Percentiles rank a stretch among this genome's conserved stretches.
These are phyloP conservation scores for Monosporascus sp. DNA, from an alignment of 2,329 filamentous ascomycete genomes.

Conservation along the genomic window DNA sequence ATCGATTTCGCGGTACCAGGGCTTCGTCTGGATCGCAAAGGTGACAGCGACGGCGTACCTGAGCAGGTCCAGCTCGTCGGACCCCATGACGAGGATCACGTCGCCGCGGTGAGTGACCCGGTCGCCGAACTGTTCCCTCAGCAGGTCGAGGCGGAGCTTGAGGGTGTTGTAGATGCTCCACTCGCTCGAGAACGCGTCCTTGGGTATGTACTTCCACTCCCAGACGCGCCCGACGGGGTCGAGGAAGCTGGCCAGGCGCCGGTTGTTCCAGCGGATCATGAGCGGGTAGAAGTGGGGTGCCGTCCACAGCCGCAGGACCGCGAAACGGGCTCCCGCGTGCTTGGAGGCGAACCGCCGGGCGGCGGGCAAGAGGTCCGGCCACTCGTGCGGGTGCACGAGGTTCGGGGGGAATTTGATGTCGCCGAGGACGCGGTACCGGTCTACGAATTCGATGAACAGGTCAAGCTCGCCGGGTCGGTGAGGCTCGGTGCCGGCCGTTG, in stretches of 20 bases:
- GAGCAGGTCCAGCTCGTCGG: constrained; percentile 33
- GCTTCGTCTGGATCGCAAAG: constrained; percentile 41
- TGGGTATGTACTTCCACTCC: constrained; percentile 38
- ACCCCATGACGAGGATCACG: constrained; percentile 40
- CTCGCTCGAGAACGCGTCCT: constrained; percentile 18
- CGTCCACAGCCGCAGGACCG: constrained; percentile 39
- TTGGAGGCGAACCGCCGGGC: constrained; percentile 25
- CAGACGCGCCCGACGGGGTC: constrained; percentile 37
- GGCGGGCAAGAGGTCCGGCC: constrained; percentile 26
- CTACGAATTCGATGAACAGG: constrained; percentile 38
- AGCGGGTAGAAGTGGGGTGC: constrained; percentile 44
- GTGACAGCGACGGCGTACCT: constrained; percentile 32
- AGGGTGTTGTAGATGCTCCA: constrained; percentile 37
- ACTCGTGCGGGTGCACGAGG: constrained; percentile 20
- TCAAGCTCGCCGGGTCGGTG: constrained; percentile 28
- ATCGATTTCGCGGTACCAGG: constrained; percentile 45
- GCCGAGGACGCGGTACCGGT: constrained; percentile 13
- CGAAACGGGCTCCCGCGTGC: constrained; percentile 28
- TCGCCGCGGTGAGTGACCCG: constrained; percentile 36
- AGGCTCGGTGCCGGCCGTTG: constrained; percentile 31
- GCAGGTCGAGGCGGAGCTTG: constrained; percentile 23
- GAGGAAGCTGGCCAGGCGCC: constrained; percentile 30
- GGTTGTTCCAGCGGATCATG: constrained; percentile 34
- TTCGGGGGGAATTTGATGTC: constrained; percentile 25
- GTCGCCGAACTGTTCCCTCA: constrained; percentile 25